Evolutionary conservation across 140 eudicot species (phyloP).

Genomic region (Oenanthe javanica): DNA sequence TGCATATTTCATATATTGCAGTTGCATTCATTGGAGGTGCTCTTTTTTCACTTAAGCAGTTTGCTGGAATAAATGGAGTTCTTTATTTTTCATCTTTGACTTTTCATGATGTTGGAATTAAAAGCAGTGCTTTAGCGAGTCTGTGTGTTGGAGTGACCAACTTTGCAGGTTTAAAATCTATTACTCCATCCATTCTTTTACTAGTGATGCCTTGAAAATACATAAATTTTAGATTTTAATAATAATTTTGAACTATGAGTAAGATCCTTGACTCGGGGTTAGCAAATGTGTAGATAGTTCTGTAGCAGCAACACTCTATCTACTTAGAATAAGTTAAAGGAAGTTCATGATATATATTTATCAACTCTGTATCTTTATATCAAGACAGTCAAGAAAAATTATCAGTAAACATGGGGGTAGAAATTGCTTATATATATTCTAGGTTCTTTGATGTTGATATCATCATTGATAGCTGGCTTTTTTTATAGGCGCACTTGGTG

Average conservation of each 20-base stretch:
- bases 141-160: constrained; percentile 88
- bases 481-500: constrained; percentile 68
- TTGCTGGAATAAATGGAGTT: constrained; percentile 89
- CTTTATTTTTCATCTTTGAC: constrained; percentile 85
- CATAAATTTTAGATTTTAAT: background rate
- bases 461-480: constrained; percentile 7
- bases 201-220: background rate
- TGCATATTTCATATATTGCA: constrained; percentile 27
- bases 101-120: constrained; percentile 76
- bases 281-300: background rate
- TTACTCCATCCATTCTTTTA: background rate
- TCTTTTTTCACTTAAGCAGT: constrained; percentile 72
- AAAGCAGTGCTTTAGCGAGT: too few relatives aligned
- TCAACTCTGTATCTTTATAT: too few relatives aligned
- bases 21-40: constrained; percentile 80
- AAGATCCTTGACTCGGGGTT: background rate
- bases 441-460: background rate
- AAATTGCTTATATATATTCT: background rate
- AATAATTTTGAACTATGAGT: background rate
- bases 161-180: constrained; percentile 61
- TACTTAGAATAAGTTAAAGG: background rate
- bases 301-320: background rate
- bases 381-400: background rate
- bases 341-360: background rate
- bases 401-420: background rate